phyloP scores from a whole-genome alignment of 768 basidiomycete species.

The Fomitopsis serialis region DNA sequence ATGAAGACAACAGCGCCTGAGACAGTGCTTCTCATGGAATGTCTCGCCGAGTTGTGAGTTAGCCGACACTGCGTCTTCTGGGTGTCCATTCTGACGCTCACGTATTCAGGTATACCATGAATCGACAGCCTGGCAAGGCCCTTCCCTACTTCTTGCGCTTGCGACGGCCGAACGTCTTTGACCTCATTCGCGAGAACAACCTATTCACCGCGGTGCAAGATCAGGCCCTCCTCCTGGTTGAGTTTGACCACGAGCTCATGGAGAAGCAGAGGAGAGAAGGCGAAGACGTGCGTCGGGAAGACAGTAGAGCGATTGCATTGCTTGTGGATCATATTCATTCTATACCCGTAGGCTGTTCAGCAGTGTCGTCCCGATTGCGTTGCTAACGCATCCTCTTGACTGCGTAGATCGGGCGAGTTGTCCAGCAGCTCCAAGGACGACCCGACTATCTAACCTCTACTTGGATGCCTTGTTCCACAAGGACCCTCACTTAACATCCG shows the following conservation, averaged over 20 bases:
- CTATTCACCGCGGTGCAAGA: slow-evolving; percentile 94
- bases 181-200: slow-evolving; percentile 89
- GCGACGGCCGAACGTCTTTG: slow-evolving; percentile 85
- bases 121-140: slow-evolving; percentile 92
- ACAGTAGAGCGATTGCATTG: slow-evolving; percentile 78
- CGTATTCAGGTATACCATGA: slow-evolving; percentile 67
- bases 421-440: slow-evolving; percentile 73
- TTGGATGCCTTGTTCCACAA: slow-evolving; percentile 86
- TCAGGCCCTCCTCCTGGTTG: slow-evolving; percentile 85
- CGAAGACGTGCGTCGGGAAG: slow-evolving; percentile 31
- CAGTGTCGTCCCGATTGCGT: too few relatives aligned
- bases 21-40: slow-evolving; percentile 80
- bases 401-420: slow-evolving; percentile 77
- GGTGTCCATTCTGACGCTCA: background rate
- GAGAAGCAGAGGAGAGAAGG: slow-evolving; percentile 45
- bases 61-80: background rate
- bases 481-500: slow-evolving; percentile 73
- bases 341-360: slow-evolving; percentile 60
- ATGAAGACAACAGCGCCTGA: slow-evolving; percentile 38
- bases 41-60: slow-evolving; percentile 81
- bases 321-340: slow-evolving; percentile 94
- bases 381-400: too few relatives aligned
- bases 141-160: slow-evolving; percentile 86
- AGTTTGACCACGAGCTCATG: slow-evolving; percentile 89
- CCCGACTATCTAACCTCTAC: slow-evolving; percentile 85